A percentile compares a stretch with the other conserved stretches of the same genome.
Evolutionary conservation across 108 stramenopile genomes (phyloP).

Genomic region (Cyclotella sp.): DNA sequence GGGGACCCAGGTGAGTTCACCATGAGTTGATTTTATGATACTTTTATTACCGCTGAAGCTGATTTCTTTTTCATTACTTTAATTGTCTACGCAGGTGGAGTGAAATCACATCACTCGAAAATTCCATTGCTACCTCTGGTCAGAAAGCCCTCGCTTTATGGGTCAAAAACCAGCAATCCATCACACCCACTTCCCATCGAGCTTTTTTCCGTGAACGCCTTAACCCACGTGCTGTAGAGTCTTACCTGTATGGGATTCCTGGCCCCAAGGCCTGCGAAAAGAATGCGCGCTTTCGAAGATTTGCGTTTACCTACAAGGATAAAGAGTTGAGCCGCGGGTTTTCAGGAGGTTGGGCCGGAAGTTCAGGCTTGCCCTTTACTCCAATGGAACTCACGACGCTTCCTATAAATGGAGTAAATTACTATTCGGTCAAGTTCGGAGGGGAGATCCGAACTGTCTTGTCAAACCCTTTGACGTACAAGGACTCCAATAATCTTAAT

Average conservation of each 20-base stretch:
- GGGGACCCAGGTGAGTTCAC: conserved; percentile 32
- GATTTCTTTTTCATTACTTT: background rate
- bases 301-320: conserved; percentile 50
- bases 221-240: conserved; percentile 34
- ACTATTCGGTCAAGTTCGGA: conserved; percentile 42
- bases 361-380: conserved; percentile 23
- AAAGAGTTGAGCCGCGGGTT: conserved; percentile 18
- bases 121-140: background rate
- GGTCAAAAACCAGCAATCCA: conserved; percentile 25
- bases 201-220: conserved; percentile 37
- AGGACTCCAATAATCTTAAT: conserved; percentile 11
- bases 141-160: conserved; percentile 22
- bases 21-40: background rate
- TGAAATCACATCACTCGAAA: conserved; percentile 18
- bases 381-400: conserved; percentile 26
- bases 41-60: background rate
- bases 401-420: background rate
- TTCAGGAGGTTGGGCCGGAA: background rate
- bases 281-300: conserved; percentile 34
- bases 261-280: conserved; percentile 39
- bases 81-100: background rate
- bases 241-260: conserved; percentile 33
- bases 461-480: conserved; percentile 22
- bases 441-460: conserved; percentile 38
- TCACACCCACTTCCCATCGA: conserved; percentile 36